These are phyloP conservation scores for Yarrowia sp. DNA, from an alignment of 805 yeast species.

Conservation along the genomic window DNA sequence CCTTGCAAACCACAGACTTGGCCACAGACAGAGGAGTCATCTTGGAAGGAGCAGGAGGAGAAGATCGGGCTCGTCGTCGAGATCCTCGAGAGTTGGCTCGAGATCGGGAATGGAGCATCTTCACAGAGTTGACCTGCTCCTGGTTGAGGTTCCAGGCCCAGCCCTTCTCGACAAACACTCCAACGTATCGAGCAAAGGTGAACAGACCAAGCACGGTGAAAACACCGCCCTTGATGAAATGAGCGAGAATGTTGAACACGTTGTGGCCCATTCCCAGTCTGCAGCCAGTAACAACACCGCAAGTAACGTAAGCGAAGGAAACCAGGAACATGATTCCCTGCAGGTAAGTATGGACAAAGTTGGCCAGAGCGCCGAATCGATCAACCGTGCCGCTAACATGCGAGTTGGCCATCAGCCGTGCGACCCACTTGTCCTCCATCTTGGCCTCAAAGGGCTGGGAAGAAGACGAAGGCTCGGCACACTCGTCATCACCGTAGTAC, in stretches of 20 bases:
- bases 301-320: slow-evolving; percentile 54
- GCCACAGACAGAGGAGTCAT: not conserved
- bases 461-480: not conserved
- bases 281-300: slow-evolving; percentile 64
- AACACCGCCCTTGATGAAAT: slow-evolving; percentile 93
- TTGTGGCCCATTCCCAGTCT: slow-evolving; percentile 63
- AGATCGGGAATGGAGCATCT: not conserved
- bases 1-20: not conserved
- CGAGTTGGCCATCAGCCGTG: slow-evolving; percentile 29
- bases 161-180: slow-evolving; percentile 70
- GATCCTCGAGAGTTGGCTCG: slow-evolving; percentile 22
- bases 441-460: slow-evolving; percentile 25
- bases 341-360: slow-evolving; percentile 48
- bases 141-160: slow-evolving; percentile 81
- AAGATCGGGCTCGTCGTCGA: slow-evolving; percentile 2
- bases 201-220: slow-evolving; percentile 73
- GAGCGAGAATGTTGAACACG: slow-evolving; percentile 85
- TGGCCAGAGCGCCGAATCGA: slow-evolving; percentile 37
- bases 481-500: slow-evolving; percentile 21
- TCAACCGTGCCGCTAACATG: slow-evolving; percentile 33
- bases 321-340: slow-evolving; percentile 66
- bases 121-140: slow-evolving; percentile 17
- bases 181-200: slow-evolving; percentile 83
- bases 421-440: slow-evolving; percentile 29
- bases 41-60: slow-evolving; percentile 6